Percentiles rank a stretch among this genome's conserved stretches.
Conservation (phyloP, 768 basidiomycete genomes). For the Boletus rufocinnamomeus region DNA sequence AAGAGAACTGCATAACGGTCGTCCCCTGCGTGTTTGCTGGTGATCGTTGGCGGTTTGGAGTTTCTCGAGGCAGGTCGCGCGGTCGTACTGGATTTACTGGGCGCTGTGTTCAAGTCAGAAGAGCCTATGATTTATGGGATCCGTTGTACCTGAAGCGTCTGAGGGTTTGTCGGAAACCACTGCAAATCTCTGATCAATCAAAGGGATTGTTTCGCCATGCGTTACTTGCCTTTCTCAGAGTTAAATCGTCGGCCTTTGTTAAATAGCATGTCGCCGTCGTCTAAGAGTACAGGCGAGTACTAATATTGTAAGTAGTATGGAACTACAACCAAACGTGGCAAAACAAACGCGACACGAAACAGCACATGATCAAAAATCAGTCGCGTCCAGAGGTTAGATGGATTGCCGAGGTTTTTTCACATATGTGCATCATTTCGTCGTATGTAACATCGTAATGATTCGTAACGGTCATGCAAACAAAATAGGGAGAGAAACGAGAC, state of each 20-base stretch:
- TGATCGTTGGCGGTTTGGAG: conserved; percentile 18
- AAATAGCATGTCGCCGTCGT: conserved; percentile 38
- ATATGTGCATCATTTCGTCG: conserved; percentile 27
- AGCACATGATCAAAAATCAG: conserved; percentile 30
- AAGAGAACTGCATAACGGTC: conserved; percentile 60
- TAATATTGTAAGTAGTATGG: not conserved
- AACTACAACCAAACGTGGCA: conserved; percentile 21
- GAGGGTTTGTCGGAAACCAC: conserved; percentile 37
- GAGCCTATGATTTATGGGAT: not conserved
- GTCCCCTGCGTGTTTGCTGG: conserved; percentile 23
- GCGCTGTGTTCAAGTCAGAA: conserved; percentile 31
- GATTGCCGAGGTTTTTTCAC: not conserved
- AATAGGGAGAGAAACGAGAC: conserved; percentile 11
- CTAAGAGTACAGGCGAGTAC: not conserved
- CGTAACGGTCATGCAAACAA: conserved; percentile 28
- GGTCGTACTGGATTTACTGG: conserved; percentile 34
- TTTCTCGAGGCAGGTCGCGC: conserved; percentile 30
- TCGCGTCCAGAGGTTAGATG: conserved; percentile 2
- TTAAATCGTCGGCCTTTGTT: conserved; percentile 45
- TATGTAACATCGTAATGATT: conserved; percentile 32
- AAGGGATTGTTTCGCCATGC: too few species aligned
- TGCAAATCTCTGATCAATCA: not conserved
- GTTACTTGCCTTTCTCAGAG: conserved; percentile 16
- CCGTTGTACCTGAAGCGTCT: conserved; percentile 42
- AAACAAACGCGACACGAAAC: conserved; percentile 25